Percentiles rank a stretch among this genome's conserved stretches.
phyloP scores from a whole-genome alignment of 192 early-diverging fungal genomes.

The Coemansia sp. region DNA sequence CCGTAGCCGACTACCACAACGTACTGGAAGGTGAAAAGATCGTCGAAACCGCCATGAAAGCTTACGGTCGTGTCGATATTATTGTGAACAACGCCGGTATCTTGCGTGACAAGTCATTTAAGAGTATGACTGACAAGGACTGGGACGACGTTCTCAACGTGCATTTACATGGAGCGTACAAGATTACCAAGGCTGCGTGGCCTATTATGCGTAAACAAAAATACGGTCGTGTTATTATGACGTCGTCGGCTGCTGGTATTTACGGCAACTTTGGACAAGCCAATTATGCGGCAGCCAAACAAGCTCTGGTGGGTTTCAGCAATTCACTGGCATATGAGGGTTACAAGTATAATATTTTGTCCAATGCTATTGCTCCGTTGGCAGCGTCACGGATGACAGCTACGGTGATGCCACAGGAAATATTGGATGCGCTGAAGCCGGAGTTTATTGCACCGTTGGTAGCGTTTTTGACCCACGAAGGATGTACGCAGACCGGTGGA shows the following conservation, averaged over 20 bases:
- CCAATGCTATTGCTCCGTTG: conserved; percentile 95
- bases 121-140: conserved; percentile 96
- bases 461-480: conserved; percentile 89
- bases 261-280: conserved; percentile 98
- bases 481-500: conserved; percentile 74
- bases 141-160: conserved; percentile 94
- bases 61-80: conserved; percentile 93
- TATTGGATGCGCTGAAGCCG: conserved; percentile 93
- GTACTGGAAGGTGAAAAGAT: conserved; percentile 98
- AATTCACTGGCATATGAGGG: conserved; percentile 93
- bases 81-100: conserved; percentile 99
- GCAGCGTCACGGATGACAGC: conserved; percentile 98
- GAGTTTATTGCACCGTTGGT: conserved; percentile 96
- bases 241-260: conserved; percentile 94
- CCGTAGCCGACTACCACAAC: conserved; percentile 96
- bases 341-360: conserved; percentile 87
- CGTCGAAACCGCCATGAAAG: conserved; percentile 92
- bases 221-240: conserved; percentile 90
- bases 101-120: conserved; percentile 94
- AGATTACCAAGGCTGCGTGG: conserved; percentile 97
- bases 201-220: conserved; percentile 93
- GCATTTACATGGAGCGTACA: conserved; percentile 93
- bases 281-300: conserved; percentile 75
- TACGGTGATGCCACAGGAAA: conserved; percentile 92
- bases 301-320: conserved; percentile 89